A percentile compares a stretch with the other conserved stretches of the same genome.
Evolutionary conservation across 2,329 filamentous ascomycete genomes (phyloP).

Genomic region (Torrubiella hemipterigena): DNA sequence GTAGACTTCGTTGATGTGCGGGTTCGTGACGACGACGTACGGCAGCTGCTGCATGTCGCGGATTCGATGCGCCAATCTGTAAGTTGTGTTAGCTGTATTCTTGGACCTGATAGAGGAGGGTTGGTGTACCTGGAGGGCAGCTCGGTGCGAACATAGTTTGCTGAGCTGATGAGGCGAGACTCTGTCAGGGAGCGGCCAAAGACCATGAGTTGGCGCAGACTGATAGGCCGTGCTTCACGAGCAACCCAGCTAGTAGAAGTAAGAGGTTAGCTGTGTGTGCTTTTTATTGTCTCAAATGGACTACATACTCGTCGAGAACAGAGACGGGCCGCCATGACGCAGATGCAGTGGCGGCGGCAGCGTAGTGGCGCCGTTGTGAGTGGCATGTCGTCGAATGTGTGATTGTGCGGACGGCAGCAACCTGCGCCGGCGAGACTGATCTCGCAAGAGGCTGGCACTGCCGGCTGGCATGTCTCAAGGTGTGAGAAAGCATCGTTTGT

Average conservation of each 20-base stretch:
- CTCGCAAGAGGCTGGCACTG: slow-evolving; percentile 7
- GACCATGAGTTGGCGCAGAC: slow-evolving; percentile 89
- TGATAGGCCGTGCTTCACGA: slow-evolving; percentile 88
- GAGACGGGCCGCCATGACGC: slow-evolving; percentile 46
- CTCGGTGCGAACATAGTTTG: slow-evolving; percentile 95
- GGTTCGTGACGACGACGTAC: slow-evolving; percentile 92
- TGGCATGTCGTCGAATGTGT: no score
- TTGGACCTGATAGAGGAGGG: background rate
- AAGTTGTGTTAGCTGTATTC: background rate
- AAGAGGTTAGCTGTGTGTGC: no score
- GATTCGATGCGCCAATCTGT: slow-evolving; percentile 79
- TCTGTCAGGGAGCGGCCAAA: slow-evolving; percentile 92
- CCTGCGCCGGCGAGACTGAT: background rate
- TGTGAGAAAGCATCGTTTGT: slow-evolving; percentile 18
- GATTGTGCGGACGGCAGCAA: background rate
- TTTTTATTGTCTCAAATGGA: no score
- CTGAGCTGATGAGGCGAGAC: slow-evolving; percentile 77
- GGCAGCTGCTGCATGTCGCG: slow-evolving; percentile 95
- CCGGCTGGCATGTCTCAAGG: slow-evolving; percentile 23
- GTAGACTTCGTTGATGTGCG: slow-evolving; percentile 88
- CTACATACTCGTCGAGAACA: slow-evolving; percentile 49
- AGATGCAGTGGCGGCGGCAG: slow-evolving; percentile 6
- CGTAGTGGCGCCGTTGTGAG: background rate
- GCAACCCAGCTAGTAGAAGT: slow-evolving; percentile 67
- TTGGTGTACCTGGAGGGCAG: slow-evolving; percentile 60